A percentile compares a stretch with the other conserved stretches of the same genome.
Evolutionary conservation across 306 rosid species (phyloP).

Genomic region (Inga leiocalycina): DNA sequence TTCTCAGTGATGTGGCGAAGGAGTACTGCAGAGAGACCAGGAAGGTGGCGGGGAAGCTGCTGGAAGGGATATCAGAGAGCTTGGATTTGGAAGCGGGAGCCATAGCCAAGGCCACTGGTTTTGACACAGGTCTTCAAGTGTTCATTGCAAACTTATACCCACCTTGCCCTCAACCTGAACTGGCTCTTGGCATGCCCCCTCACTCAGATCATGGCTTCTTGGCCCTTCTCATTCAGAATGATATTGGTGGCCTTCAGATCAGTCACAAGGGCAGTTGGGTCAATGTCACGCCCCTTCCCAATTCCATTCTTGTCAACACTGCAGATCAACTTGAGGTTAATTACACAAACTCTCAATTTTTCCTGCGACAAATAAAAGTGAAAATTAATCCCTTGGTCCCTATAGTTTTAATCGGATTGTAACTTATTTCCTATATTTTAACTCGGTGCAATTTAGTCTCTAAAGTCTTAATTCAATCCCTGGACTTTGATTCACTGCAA

Average conservation of each 20-base stretch:
- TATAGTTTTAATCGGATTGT: no score
- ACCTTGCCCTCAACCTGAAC: conserved; percentile 72
- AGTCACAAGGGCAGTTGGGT: conserved; percentile 63
- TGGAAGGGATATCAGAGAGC: conserved; percentile 59
- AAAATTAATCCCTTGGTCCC: no score
- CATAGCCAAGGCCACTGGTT: conserved; percentile 39
- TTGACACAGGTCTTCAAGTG: conserved; percentile 49
- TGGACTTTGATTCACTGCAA: no score
- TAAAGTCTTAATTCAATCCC: rapidly evolving
- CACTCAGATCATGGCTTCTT: conserved; percentile 75
- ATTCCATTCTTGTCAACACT: conserved; percentile 50
- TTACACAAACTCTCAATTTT: background rate
- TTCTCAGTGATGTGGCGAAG: conserved; percentile 40
- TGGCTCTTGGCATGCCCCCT: conserved; percentile 70
- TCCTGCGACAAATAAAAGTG: background rate
- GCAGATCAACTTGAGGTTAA: conserved; percentile 76
- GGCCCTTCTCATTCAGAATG: conserved; percentile 58
- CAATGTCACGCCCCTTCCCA: conserved; percentile 53
- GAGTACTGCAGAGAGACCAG: conserved; percentile 47
- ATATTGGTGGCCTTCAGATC: conserved; percentile 65
- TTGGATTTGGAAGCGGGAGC: conserved; percentile 50
- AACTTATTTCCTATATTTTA: no score
- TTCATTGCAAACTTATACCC: conserved; percentile 59
- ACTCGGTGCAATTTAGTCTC: no score
- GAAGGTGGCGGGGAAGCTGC: conserved; percentile 47